Conservation (phyloP, 345 rosid genomes). For the Geranium brycei region DNA sequence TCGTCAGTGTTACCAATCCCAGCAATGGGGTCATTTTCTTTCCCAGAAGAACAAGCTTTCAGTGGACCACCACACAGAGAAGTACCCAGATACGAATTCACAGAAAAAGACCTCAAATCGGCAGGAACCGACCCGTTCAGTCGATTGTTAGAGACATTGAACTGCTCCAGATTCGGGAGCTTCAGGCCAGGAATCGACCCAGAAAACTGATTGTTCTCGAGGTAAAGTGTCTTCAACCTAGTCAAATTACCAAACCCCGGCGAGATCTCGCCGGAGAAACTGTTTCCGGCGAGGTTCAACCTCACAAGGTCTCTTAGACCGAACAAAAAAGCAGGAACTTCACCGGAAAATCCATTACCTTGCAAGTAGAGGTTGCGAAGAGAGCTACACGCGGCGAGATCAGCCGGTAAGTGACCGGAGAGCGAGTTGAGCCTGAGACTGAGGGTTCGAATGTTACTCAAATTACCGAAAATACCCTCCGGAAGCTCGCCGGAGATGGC, state of each 20-base stretch:
- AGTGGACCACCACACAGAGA: constrained; percentile 79
- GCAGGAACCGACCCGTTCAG: constrained; percentile 73
- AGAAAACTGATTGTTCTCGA: constrained; percentile 24
- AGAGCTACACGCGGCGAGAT: constrained; percentile 22
- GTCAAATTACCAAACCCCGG: constrained; percentile 14
- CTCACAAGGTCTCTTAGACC: constrained; percentile 19
- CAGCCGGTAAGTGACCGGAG: constrained; percentile 29
- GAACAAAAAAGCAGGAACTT: constrained; percentile 25
- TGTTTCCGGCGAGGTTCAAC: constrained; percentile 25
- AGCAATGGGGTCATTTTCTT: constrained; percentile 34
- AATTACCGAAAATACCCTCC: constrained; percentile 23
- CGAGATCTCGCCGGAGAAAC: constrained; percentile 24
- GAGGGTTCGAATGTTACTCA: constrained; percentile 29
- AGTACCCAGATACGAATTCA: constrained; percentile 54
- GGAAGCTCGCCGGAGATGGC: constrained; percentile 30
- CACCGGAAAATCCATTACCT: constrained; percentile 30
- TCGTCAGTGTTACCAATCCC: constrained; percentile 22
- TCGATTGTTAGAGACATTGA: constrained; percentile 66
- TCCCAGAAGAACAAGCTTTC: constrained; percentile 12
- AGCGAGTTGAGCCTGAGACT: constrained; percentile 34
- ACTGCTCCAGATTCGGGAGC: constrained; percentile 38
- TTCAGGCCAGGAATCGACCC: constrained; percentile 25
- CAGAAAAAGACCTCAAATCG: constrained; percentile 26
- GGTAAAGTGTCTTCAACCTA: constrained; percentile 20
- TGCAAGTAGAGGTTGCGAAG: constrained; percentile 36